Conservation (phyloP, 371 early-diverging fungal species). For the Mortierella sp. region DNA sequence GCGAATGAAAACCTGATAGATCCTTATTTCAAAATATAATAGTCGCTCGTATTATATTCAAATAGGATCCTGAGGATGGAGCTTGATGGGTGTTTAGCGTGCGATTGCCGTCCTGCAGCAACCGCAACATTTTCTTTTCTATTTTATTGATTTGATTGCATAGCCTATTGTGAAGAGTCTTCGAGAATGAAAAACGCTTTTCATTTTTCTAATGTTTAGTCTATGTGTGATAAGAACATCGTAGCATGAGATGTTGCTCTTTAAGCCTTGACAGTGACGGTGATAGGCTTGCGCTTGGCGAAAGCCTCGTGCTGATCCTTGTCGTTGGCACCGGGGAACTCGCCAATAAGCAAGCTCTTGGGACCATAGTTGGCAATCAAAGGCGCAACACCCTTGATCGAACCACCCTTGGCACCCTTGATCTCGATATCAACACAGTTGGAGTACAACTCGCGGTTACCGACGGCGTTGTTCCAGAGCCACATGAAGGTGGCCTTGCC, state of each 20-base stretch:
- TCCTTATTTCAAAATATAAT: too few relatives aligned
- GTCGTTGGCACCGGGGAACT: conserved; percentile 27
- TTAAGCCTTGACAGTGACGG: conserved; percentile 18
- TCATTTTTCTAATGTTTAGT: too few relatives aligned
- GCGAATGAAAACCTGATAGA: too few relatives aligned
- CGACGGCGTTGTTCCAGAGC: conserved; percentile 13
- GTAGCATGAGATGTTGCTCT: not conserved
- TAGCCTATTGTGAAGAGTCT: too few relatives aligned
- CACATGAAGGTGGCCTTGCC: conserved; percentile 20
- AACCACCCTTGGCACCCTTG: conserved; percentile 7
- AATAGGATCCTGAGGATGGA: not conserved
- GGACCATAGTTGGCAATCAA: conserved; percentile 22
- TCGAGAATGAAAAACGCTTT: too few relatives aligned
- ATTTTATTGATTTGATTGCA: too few relatives aligned
- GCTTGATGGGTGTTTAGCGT: not conserved
- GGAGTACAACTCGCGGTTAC: conserved; percentile 12
- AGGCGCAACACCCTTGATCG: conserved; percentile 4
- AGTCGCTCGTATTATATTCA: too few relatives aligned
- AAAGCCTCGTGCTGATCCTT: conserved; percentile 17
- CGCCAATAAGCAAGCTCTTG: conserved; percentile 4
- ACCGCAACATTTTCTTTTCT: too few relatives aligned
- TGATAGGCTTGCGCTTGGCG: conserved; percentile 23
- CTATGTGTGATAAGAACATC: not conserved
- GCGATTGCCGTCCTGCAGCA: not conserved
- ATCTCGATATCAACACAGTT: conserved; percentile 14